These are phyloP conservation scores for Eudorina sp. DNA, from an alignment of 139 green algal genomes.

Conservation along the genomic window DNA sequence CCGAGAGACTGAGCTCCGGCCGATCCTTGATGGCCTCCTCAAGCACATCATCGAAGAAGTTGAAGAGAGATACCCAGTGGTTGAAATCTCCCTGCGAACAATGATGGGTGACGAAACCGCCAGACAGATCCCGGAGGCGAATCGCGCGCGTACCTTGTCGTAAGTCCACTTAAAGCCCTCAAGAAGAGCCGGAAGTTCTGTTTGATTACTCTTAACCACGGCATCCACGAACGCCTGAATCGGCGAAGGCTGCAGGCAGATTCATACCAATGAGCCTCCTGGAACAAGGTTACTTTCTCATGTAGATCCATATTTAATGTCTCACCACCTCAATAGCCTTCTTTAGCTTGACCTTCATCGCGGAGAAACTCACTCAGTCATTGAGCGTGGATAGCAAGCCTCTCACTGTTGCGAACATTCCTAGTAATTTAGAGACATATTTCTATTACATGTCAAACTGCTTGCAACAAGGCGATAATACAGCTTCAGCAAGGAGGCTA, in stretches of 20 bases:
- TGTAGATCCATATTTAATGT: not conserved
- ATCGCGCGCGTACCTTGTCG: conserved; percentile 76
- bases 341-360: conserved; percentile 61
- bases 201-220: conserved; percentile 54
- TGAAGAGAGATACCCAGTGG: conserved; percentile 91
- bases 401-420: not conserved
- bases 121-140: conserved; percentile 11
- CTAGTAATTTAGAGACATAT: too few relatives aligned
- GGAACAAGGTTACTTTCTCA: too few relatives aligned
- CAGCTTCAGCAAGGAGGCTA: too few relatives aligned
- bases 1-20: conserved; percentile 69
- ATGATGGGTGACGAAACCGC: not conserved
- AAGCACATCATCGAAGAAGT: conserved; percentile 89
- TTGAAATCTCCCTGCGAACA: conserved; percentile 88
- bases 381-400: not conserved
- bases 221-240: conserved; percentile 72
- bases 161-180: conserved; percentile 83
- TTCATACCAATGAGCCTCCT: not conserved
- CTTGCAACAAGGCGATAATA: too few relatives aligned
- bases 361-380: conserved; percentile 12
- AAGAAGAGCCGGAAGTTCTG: conserved; percentile 65
- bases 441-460: too few relatives aligned
- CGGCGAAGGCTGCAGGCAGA: conserved; percentile 65
- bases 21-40: conserved; percentile 72
- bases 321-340: conserved; percentile 57